Base-by-base conservation (phyloP, 2,329 filamentous ascomycete genomes). In the Thermoascus crustaceus region DNA sequence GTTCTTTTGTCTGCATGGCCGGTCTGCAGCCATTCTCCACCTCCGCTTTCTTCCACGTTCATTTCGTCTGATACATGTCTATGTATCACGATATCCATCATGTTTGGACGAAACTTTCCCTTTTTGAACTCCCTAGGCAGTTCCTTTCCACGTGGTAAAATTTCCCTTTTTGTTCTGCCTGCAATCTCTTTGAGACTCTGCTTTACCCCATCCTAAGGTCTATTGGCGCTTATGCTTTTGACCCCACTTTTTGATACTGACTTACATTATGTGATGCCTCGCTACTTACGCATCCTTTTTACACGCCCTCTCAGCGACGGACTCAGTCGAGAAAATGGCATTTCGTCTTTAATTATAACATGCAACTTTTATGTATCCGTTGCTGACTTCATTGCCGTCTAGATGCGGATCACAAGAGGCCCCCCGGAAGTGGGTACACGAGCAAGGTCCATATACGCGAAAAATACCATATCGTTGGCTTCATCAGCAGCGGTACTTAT, bases 401-500 rank as follows among this genome's bases (percentile, higher is more conserved):
- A 66, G 61, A 65, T 39, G 47, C 49, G 40, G 59, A 63, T 31
- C 41, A 51, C 13, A 57, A 60, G 39, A 64, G 56, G 41, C 62
- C 69, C 46, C 58, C 69, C 34, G 58, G 64, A 17, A 63, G 63
- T 43, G 64, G 60, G 21, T 80, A 80, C 51, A 71, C 69, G 32
- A 75, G 68, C 57, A 94, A 94, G 63, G 84, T 91, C 44, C 81
- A 85, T 43, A 86, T 96, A 39, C 82, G 82, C 41, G 89, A 96
- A 62, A 82, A 84, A 48, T 98, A 96, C 66, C 87, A 91, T 51
- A 91, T 98, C 51, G 82, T 98, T 38, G 91, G 91, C 27, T 98
- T 98, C 70, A 98, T 98, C 52, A 94, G 86, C 57, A 94, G 86
- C 49, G 91, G 91, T 30, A 98, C 91, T 10, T 98, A 98, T 75